Percentiles rank a stretch among this genome's conserved stretches.
Evolutionary conservation across 176 grass and related monocot species (phyloP).

Genomic region (Poa annua): DNA sequence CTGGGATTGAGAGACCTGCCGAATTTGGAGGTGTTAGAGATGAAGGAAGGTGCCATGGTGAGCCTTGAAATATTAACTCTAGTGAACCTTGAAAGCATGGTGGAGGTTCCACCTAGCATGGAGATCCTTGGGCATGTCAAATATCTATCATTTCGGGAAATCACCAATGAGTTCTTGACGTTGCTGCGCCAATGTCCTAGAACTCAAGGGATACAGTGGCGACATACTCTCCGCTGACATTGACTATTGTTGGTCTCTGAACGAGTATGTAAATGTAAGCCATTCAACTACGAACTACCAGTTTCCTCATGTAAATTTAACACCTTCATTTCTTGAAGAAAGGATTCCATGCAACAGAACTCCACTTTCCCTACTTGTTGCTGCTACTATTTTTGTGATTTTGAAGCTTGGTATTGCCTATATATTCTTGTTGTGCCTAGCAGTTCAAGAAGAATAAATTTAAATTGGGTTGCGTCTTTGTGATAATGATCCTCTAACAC

Average conservation of each 20-base stretch:
- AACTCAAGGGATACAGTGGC: neutral
- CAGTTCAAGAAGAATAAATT: neutral
- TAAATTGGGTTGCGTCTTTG: neutral
- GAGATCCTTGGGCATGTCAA: conserved; percentile 18
- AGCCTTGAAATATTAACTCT: conserved; percentile 25
- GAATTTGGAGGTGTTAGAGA: conserved; percentile 22
- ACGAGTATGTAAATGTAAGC: neutral
- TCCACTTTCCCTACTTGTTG: neutral
- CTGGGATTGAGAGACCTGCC: conserved; percentile 14
- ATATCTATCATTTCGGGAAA: neutral
- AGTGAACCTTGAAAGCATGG: neutral
- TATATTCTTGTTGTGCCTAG: neutral
- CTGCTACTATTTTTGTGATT: neutral
- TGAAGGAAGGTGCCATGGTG: conserved; percentile 26
- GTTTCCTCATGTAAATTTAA: neutral
- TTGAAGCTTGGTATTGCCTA: neutral
- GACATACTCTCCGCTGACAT: neutral
- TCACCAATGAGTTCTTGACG: neutral
- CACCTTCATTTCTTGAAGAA: neutral
- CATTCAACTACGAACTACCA: neutral
- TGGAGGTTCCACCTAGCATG: conserved; percentile 32
- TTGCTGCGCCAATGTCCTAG: neutral
- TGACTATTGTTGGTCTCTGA: neutral
- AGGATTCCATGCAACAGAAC: neutral
- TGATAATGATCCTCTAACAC: neutral